These are phyloP conservation scores for Sugiyamaella pinicola DNA, from an alignment of 1,139 yeast genomes.

Conservation along the genomic window DNA sequence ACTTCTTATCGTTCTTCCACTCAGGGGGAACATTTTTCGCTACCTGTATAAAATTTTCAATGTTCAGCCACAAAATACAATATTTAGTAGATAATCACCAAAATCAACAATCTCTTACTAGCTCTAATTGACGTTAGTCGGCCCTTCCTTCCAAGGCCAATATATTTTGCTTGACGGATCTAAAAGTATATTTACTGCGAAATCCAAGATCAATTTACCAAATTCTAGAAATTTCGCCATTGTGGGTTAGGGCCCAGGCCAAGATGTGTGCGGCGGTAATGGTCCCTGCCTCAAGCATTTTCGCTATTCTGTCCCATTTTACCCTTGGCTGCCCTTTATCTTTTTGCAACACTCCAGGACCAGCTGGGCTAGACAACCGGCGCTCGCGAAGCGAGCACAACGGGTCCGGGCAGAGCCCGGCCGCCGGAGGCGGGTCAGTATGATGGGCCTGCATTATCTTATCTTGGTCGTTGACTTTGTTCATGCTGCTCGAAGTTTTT, in stretches of 20 bases:
- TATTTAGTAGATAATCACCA: too few relatives aligned
- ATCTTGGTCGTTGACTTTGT: too few relatives aligned
- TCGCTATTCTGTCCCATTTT: too few relatives aligned
- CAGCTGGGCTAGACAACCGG: too few relatives aligned
- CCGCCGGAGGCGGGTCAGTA: too few relatives aligned
- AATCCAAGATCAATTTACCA: constrained; percentile 4
- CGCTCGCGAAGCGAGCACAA: too few relatives aligned
- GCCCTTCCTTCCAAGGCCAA: background rate
- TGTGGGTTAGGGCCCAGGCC: constrained; percentile 11
- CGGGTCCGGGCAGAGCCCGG: too few relatives aligned
- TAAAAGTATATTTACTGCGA: background rate
- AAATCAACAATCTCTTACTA: background rate
- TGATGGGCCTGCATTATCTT: too few relatives aligned
- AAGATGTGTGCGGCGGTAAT: background rate
- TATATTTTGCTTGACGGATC: background rate
- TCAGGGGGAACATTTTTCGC: constrained; percentile 9
- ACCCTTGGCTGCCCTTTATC: too few relatives aligned
- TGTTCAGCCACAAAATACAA: background rate
- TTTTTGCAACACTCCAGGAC: too few relatives aligned
- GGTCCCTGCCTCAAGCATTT: background rate
- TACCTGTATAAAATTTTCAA: background rate
- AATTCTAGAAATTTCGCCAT: constrained; percentile 16
- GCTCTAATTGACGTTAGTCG: background rate
- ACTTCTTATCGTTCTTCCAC: constrained; percentile 6
- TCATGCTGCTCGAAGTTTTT: too few relatives aligned